Conservation (phyloP, 2,329 filamentous ascomycete genomes). For the Nothophoma quercina region DNA sequence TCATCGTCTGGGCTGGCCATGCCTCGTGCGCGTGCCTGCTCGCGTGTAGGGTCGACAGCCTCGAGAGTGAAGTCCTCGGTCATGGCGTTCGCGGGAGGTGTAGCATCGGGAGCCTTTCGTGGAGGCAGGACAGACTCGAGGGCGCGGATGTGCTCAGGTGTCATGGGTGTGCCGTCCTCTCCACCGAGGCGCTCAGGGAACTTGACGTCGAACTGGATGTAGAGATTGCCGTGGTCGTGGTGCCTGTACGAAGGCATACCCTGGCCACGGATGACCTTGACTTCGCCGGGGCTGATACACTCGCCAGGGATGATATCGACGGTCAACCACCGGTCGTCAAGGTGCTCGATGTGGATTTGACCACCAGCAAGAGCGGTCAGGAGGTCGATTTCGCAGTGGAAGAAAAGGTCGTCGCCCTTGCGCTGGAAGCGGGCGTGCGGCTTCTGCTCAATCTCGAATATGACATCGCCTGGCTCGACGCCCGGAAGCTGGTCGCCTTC, state of each 20-base stretch:
- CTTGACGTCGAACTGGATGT: conserved; percentile 97
- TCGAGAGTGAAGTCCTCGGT: conserved; percentile 88
- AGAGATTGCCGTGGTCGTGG: conserved; percentile 94
- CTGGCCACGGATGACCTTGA: conserved; percentile 95
- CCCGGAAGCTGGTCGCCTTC: conserved; percentile 97
- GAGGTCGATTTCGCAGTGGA: conserved; percentile 93
- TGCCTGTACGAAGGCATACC: conserved; percentile 97
- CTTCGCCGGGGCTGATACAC: conserved; percentile 85
- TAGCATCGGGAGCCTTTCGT: conserved; percentile 65
- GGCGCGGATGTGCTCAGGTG: conserved; percentile 74
- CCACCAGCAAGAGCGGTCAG: conserved; percentile 94
- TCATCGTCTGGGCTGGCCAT: conserved; percentile 71
- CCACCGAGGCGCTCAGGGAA: conserved; percentile 72
- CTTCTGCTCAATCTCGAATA: conserved; percentile 99
- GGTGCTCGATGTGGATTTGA: conserved; percentile 89
- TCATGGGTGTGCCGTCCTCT: conserved; percentile 55
- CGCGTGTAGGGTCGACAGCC: conserved; percentile 74
- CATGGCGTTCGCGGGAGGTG: conserved; percentile 85
- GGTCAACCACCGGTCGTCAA: conserved; percentile 95
- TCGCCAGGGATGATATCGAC: conserved; percentile 94
- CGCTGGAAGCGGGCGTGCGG: conserved; percentile 95
- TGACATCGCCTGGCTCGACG: conserved; percentile 91
- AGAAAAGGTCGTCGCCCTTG: conserved; percentile 95
- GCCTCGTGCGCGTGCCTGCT: conserved; percentile 72
- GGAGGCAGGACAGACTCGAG: conserved; percentile 87